These are phyloP conservation scores for Apiospora sp. DNA, from an alignment of 2,329 filamentous ascomycete species.

Conservation along the genomic window DNA sequence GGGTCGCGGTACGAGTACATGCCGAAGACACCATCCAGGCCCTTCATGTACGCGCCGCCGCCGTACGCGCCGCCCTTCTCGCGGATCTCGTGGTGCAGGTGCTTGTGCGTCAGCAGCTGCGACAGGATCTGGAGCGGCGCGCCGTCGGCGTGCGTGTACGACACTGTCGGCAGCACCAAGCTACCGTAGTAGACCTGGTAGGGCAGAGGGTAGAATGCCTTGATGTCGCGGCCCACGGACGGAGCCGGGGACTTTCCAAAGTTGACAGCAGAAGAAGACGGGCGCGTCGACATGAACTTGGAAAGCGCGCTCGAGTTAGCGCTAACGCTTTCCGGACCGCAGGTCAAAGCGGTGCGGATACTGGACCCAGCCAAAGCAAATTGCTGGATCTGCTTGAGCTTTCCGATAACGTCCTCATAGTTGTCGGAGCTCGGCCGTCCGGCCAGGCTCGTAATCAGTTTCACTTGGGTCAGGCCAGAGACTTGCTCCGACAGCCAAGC, in stretches of 20 bases:
- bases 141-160: slow-evolving; percentile 78
- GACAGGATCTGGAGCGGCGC: slow-evolving; percentile 88
- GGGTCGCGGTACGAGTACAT: slow-evolving; percentile 98
- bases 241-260: slow-evolving; percentile 46
- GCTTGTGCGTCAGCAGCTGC: slow-evolving; percentile 93
- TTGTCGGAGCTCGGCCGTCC: slow-evolving; percentile 73
- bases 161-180: slow-evolving; percentile 80
- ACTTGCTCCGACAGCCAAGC: slow-evolving; percentile 83
- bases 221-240: slow-evolving; percentile 59
- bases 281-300: slow-evolving; percentile 72
- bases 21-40: slow-evolving; percentile 85
- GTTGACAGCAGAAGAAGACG: slow-evolving; percentile 49
- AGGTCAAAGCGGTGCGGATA: slow-evolving; percentile 85
- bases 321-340: slow-evolving; percentile 75
- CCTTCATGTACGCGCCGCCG: slow-evolving; percentile 83
- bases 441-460: slow-evolving; percentile 81
- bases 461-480: slow-evolving; percentile 89
- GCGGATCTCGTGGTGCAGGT: slow-evolving; percentile 95
- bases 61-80: slow-evolving; percentile 98
- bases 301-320: slow-evolving; percentile 76
- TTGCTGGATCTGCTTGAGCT: slow-evolving; percentile 85
- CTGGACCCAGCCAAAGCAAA: slow-evolving; percentile 75
- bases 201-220: slow-evolving; percentile 90
- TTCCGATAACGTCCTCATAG: slow-evolving; percentile 77
- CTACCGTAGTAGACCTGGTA: slow-evolving; percentile 98